Evolutionary conservation across 495 filamentous ascomycete genomes (phyloP), one percentile per base, ranked within the genome.

Genomic region (Bathelium albidoporum): DNA sequence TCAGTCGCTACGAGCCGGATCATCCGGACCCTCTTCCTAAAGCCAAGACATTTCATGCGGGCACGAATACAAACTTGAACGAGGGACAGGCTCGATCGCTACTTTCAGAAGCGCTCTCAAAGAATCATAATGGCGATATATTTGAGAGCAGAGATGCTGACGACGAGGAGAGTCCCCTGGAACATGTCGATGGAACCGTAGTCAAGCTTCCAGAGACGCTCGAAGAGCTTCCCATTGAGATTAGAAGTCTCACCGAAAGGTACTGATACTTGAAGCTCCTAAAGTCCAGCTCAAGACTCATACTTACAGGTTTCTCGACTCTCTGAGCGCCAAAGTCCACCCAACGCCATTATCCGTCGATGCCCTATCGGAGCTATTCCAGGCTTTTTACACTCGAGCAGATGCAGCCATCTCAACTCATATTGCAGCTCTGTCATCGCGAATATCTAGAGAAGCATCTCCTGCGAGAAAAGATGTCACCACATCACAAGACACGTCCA

Each of bases 181-280:
- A 85, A 63, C 75, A 75, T 0, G 63, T 72, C 20, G 84, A 87
- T 24, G 73, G 75, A 36, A 41, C 39, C 2, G 28, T 72, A 65
- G 18, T 80, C 34, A 69, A 86, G 66, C 73, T 80, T 61, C 81
- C 86, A 62, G 77, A 83, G 70, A 85, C 85, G 34, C 85, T 89
- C 62, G 89, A 95, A 67, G 88, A 95, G 68, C 86, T 98, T 45
- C 94, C 94, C 11, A 89, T 96, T 66, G 94, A 98, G 79, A 80
- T 98, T 62, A 77, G 90, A 39, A 94, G 89, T 77, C 77, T 97
- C 70, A 88, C 87, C 44, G 94, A 98, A 73, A 86, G 89, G 89
- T 92, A 79, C 32, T 49, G 43, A 3, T 29, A 24, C 22, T 22
- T 22, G 14, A 5, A 39, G 22, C 61, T 65, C 16, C 60, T 44